Conservation (phyloP, 2,329 filamentous ascomycete species). For the Fusarium newnesense region DNA sequence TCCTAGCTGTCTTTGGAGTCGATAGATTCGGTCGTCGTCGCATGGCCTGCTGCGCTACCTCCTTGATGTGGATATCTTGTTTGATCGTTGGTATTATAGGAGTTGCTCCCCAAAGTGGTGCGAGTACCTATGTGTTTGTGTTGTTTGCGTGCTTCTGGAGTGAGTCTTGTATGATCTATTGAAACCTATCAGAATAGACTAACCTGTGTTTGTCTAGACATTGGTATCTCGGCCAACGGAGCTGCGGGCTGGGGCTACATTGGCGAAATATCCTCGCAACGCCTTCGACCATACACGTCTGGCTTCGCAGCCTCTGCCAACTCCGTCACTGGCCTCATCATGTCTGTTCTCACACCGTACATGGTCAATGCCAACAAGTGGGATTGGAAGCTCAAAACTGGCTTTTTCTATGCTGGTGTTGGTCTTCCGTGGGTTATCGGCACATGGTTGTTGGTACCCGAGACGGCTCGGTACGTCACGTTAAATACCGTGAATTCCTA, state of each 20-base stretch:
- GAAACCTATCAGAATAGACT: not conserved
- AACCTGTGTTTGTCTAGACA: not conserved
- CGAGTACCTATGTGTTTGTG: conserved; percentile 18
- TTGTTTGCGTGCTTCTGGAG: conserved; percentile 28
- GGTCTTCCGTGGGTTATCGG: conserved; percentile 41
- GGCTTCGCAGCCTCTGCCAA: conserved; percentile 41
- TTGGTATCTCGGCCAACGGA: conserved; percentile 15
- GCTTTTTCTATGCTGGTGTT: conserved; percentile 46
- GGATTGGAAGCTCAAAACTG: conserved; percentile 47
- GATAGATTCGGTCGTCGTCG: conserved; percentile 23
- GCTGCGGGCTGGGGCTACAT: conserved; percentile 45
- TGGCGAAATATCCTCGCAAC: conserved; percentile 51
- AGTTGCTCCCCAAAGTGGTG: conserved; percentile 2
- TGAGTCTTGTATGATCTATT: not conserved
- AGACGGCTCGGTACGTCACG: conserved; percentile 36
- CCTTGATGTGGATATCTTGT: conserved; percentile 16
- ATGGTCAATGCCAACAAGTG: conserved; percentile 48
- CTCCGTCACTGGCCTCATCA: conserved; percentile 22
- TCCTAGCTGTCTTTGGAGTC: conserved; percentile 27
- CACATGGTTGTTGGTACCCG: conserved; percentile 45
- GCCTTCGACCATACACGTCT: conserved; percentile 48
- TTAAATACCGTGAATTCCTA: too few relatives aligned
- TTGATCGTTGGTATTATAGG: conserved; percentile 25
- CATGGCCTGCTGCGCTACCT: conserved; percentile 20
- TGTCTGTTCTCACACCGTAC: conserved; percentile 43